Conservation (phyloP, 306 rosid species). For the Hippophae gyantsensis region DNA sequence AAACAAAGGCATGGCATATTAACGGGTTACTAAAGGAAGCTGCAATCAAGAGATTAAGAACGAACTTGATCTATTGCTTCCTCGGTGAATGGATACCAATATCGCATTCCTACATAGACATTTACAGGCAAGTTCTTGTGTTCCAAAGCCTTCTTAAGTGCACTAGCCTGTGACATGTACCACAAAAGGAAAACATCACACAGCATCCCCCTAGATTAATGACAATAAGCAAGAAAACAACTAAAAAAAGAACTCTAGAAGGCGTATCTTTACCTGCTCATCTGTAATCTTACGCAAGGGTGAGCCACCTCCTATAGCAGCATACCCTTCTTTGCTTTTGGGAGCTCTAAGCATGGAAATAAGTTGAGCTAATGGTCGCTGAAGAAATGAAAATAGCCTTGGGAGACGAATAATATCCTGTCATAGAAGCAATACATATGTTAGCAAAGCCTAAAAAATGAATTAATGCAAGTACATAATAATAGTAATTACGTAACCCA, state of each 20-base stretch:
- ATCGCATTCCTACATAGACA: conserved; percentile 92
- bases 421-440: conserved; percentile 11
- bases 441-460: conserved; percentile 14
- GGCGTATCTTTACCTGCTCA: conserved; percentile 55
- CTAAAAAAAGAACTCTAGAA: not conserved
- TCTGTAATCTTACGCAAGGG: conserved; percentile 92
- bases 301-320: conserved; percentile 98
- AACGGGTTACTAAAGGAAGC: not conserved
- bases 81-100: conserved; percentile 99
- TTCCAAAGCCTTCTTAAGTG: conserved; percentile 73
- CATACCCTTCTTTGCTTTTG: conserved; percentile 96
- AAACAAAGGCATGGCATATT: not conserved
- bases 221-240: not conserved
- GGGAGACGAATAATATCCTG: conserved; percentile 98
- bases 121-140: conserved; percentile 60
- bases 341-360: conserved; percentile 90
- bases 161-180: conserved; percentile 58
- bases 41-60: conserved; percentile 13
- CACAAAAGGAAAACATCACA: conserved; percentile 2
- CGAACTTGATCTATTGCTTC: conserved; percentile 87
- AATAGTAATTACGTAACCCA: conserved; percentile 21
- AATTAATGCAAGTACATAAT: not conserved
- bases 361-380: conserved; percentile 70
- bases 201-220: not conserved
- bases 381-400: conserved; percentile 76